Conservation (phyloP, 2,329 filamentous ascomycete genomes). For the Amauroascus verrucosus region DNA sequence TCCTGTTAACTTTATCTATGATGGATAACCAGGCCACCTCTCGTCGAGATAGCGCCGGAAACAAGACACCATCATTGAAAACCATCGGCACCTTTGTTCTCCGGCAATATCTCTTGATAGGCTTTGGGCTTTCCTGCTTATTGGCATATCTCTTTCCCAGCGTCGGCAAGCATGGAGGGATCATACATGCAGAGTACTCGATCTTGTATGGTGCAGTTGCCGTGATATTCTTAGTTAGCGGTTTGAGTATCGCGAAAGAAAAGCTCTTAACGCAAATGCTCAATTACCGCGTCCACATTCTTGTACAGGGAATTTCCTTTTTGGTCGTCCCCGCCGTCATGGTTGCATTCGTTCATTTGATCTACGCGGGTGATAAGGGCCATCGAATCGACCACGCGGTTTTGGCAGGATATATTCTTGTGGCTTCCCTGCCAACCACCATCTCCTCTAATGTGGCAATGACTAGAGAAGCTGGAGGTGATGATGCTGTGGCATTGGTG, state of each 20-base stretch:
- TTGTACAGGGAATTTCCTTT: constrained; percentile 59
- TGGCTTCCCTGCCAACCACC: constrained; percentile 60
- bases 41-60: not conserved
- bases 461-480: constrained; percentile 58
- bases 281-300: constrained; percentile 57
- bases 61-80: not conserved
- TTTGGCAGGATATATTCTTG: constrained; percentile 56
- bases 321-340: constrained; percentile 55
- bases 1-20: not conserved
- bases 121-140: constrained; percentile 45
- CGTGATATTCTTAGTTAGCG: constrained; percentile 61
- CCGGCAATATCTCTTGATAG: constrained; percentile 57
- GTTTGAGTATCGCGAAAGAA: constrained; percentile 54
- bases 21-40: not conserved
- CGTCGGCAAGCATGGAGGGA: constrained; percentile 38
- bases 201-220: constrained; percentile 59
- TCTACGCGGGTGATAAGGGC: constrained; percentile 39
- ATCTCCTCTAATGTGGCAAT: constrained; percentile 65
- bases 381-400: constrained; percentile 50
- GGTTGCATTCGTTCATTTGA: constrained; percentile 46
- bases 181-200: constrained; percentile 33
- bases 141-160: constrained; percentile 47
- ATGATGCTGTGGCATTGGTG: constrained; percentile 55
- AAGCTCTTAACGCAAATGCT: constrained; percentile 52
- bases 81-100: constrained; percentile 22